Percentiles rank a stretch among this genome's conserved stretches.
Evolutionary conservation across 768 basidiomycete species (phyloP).

Genomic region (Clitopilus passeckerianus): DNA sequence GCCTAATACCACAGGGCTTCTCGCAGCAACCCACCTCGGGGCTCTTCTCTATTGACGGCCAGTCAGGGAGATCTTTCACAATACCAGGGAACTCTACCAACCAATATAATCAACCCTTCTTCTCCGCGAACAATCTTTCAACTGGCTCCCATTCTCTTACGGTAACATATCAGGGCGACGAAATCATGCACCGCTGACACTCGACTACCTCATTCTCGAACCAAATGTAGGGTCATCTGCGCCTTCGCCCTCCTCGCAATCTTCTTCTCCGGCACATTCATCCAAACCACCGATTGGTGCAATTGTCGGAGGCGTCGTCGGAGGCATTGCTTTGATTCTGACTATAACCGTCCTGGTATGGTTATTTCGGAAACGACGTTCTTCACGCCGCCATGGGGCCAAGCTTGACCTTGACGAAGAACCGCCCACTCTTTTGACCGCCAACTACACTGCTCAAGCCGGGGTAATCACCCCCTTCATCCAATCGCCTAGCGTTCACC

Average conservation of each 20-base stretch:
- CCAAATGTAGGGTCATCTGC: not conserved
- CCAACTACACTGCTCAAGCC: not conserved
- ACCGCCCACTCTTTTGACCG: not conserved
- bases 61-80: constrained; percentile 12
- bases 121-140: constrained; percentile 10
- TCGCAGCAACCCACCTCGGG: constrained; percentile 9
- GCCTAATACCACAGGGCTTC: constrained; percentile 12
- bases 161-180: constrained; percentile 11
- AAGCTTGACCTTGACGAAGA: not conserved
- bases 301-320: constrained; percentile 12
- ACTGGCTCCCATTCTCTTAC: constrained; percentile 14
- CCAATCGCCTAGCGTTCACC: not conserved
- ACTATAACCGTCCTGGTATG: not conserved
- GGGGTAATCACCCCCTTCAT: not conserved
- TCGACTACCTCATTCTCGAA: constrained; percentile 8
- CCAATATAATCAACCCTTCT: constrained; percentile 15
- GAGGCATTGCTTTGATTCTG: constrained; percentile 1
- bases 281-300: constrained; percentile 4
- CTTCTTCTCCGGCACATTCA: not conserved
- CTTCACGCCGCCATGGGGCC: not conserved
- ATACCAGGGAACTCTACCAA: constrained; percentile 10
- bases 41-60: constrained; percentile 19
- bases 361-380: constrained; percentile 1
- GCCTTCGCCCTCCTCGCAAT: not conserved
- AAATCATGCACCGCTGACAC: constrained; percentile 12